Base-by-base conservation (phyloP, 768 basidiomycete species). In the Roridomyces roridus region DNA sequence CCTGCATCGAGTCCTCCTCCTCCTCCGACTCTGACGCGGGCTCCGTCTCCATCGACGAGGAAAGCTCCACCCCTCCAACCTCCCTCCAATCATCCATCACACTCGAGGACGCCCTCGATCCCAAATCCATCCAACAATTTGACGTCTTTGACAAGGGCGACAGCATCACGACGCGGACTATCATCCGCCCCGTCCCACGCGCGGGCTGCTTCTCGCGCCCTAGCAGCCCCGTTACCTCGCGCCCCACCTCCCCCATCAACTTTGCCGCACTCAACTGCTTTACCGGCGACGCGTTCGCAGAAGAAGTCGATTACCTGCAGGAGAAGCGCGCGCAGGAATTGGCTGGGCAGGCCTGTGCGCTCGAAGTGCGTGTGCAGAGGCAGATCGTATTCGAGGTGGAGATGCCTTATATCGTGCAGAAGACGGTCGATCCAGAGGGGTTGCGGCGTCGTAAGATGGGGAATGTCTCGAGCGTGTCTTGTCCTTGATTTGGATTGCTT, bases 111-210 rank as follows among this genome's bases (percentile, higher is more conserved):
- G 46, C 41, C 20, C 21, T 20, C 40, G 23, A 39, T 31, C 37
- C 42, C 6, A 31, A 40, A 29, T 23, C 21, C 24, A 21, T 55
- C 8, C 17, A 18, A 10, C 58, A 53, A 35, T 64, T 67, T 5
- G 69, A 70, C 24, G 68, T 64, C 2, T 62, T 54, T 44, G 67
- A 68, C 55, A 65, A 67, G 14, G 74, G 75, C 6, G 68, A n/a
- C n/a, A n/a, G 71, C 55, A 59, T 65, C 41, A 65, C 74, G 29
- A 73, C 72, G 34, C 75, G 75, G 52, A 76, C 72, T 42, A 70
- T 73, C 65, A 69, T 79, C 49, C 73, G 71, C n/a, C 75, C 74
- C 6, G 28, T 57, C 14, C 52, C 72, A 2, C 68, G 64, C 40
- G 59, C 71, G 14, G 26, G 29, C 8, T 60, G 65, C 49, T 68